phyloP scores from a whole-genome alignment of 75 land plant genomes.

The Cupressus sempervirens region DNA sequence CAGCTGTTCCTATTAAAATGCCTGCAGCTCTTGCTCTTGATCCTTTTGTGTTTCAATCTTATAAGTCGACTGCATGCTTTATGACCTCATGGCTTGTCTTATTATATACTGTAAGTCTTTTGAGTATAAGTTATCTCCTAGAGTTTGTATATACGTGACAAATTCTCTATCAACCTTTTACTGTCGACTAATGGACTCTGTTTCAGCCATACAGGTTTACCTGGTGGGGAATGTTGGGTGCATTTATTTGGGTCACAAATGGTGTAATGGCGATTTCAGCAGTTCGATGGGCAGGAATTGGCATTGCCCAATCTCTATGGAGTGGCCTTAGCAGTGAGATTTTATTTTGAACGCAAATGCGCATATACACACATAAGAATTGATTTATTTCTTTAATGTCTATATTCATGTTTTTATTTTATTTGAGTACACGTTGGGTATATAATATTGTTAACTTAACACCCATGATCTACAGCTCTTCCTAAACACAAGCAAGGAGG shows the following conservation, averaged over 20 bases:
- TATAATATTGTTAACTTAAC: not conserved
- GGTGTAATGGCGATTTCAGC: constrained; percentile 21
- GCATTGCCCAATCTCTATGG: constrained; percentile 27
- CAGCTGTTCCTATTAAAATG: constrained; percentile 31
- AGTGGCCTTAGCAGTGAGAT: constrained; percentile 26
- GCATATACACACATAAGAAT: not conserved
- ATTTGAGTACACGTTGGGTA: not conserved
- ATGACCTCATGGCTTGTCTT: constrained; percentile 27
- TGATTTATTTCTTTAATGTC: not conserved
- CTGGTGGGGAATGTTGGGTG: constrained; percentile 31
- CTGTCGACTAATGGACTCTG: not conserved
- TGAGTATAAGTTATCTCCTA: not conserved
- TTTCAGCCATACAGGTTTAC: constrained; percentile 26
- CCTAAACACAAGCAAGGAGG: not conserved
- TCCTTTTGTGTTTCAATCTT: constrained; percentile 26
- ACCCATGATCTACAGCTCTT: not conserved
- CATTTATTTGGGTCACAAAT: constrained; percentile 26
- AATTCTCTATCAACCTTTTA: not conserved
- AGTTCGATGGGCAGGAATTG: constrained; percentile 28
- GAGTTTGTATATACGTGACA: not conserved
- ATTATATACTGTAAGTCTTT: constrained; percentile 23
- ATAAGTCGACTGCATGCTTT: constrained; percentile 29
- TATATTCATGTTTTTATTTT: not conserved
- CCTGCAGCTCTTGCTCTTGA: constrained; percentile 21
- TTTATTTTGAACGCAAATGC: not conserved